Evolutionary conservation across 1,139 yeast genomes (phyloP).

Genomic region (Geotrichum siamense): DNA sequence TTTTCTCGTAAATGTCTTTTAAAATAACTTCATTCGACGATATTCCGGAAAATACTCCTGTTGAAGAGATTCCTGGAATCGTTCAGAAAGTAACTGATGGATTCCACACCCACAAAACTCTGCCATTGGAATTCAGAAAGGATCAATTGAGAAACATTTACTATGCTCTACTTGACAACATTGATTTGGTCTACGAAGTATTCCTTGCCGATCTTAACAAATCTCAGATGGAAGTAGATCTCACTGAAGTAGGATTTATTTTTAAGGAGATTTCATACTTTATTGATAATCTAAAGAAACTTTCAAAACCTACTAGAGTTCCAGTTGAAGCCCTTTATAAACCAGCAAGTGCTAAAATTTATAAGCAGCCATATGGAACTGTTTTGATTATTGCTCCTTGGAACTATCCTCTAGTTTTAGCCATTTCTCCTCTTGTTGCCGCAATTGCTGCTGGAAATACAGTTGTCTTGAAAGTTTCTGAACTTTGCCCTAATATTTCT

Average conservation of each 20-base stretch:
- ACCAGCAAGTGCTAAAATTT: conserved; percentile 46
- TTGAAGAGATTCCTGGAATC: conserved; percentile 44
- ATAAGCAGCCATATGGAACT: conserved; percentile 67
- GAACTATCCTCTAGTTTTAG: conserved; percentile 71
- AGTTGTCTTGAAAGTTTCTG: conserved; percentile 76
- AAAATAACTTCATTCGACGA: conserved; percentile 9
- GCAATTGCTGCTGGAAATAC: conserved; percentile 87
- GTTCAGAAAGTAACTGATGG: conserved; percentile 41
- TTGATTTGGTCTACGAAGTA: conserved; percentile 50
- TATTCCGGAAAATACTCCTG: conserved; percentile 36
- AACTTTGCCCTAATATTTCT: conserved; percentile 60
- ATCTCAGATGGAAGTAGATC: conserved; percentile 50
- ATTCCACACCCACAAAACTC: conserved; percentile 46
- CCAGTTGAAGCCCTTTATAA: conserved; percentile 29
- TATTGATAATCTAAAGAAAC: conserved; percentile 51
- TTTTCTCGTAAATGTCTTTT: too few relatives aligned
- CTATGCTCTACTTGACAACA: conserved; percentile 57
- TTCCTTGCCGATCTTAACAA: conserved; percentile 62
- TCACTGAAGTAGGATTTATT: conserved; percentile 49
- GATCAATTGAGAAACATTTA: conserved; percentile 62
- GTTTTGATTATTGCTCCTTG: conserved; percentile 76
- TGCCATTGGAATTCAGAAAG: conserved; percentile 50
- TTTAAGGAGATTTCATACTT: conserved; percentile 53
- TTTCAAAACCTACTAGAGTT: conserved; percentile 49
- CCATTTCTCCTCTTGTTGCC: conserved; percentile 62